Base-by-base conservation (phyloP, 2,329 filamentous ascomycete species). In the Penicillium sclerotigenum region DNA sequence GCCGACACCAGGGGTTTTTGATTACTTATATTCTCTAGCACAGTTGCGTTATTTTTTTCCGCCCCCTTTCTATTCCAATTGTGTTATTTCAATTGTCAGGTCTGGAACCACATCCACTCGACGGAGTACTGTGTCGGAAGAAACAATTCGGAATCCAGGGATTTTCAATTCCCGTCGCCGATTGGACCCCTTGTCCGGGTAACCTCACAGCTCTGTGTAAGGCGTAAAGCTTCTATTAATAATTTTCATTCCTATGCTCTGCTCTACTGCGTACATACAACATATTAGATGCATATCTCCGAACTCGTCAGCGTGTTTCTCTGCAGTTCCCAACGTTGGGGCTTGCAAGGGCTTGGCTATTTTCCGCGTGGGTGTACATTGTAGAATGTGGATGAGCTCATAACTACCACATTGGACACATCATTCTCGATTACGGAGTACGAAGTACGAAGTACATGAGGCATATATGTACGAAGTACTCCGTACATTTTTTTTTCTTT, bases 281-380 rank as follows among this genome's bases (percentile, higher is more conserved):
- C 26, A 24, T 26, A 49, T 29, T 11, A 7, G 7, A 54, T 54
- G 9, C 16, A 51, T 34, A 40, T 31, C 29, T 46, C 49, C 28
- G 34, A 34, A 41, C 16, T 33, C 34, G 8, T 47, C 42, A 53
- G 20, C 4, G 6, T 16, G 20, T 18, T 28, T 29, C 3, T 31
- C 40, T 45, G 40, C 47, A 55, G 47, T 52, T 56, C 53, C 53
- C 47, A 55, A 55, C 53, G 53, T 55, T 56, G 47, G 33, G 53
- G 22, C n/a, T 55, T 51, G 40, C 11, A 18, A 37, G 24, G 41
- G 26, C 51, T 49, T 49, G 37, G 40, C n/a, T 7, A 20, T 40
- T 18, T 42, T 18, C 1, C 52, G 37, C 45, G 31, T 53, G 36
- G 36, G 18, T 13, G 40, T 28, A 42, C 24, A 42, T 42, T 5